Base-by-base conservation (phyloP, 2,329 filamentous ascomycete genomes). In the Catunica adiposa region DNA sequence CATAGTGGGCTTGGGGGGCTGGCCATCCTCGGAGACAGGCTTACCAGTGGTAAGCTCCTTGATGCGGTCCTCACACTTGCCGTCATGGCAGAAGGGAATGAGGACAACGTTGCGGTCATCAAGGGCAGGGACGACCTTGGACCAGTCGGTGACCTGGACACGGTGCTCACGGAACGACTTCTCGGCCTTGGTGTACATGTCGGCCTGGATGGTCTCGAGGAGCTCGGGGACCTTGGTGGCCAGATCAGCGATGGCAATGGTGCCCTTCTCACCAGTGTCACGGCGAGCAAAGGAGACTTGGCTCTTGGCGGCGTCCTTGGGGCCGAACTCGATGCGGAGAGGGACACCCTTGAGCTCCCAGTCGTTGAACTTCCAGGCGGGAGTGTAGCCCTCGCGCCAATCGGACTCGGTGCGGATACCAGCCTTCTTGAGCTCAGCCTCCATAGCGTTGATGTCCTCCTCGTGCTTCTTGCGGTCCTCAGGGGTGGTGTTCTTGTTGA, bases 341-440 rank as follows among this genome's bases (percentile, higher is more conserved):
- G 94, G 92, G 44, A 97, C 85, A 67, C 94, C 92, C 71, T 90
- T 94, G 63, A 97, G 77, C 69, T 98, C 94, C 88, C 89, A 96
- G 71, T 98, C 89, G 71, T 94, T 94, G 76, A 98, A 98, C 71
- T 98, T 98, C 83, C 86, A 97, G 61, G 88, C 89, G 40, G 92
- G 89, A 59, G 89, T 80, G 81, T 97, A 95, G 61, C 85, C 86
- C 53, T 97, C 90, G 58, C 94, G 83, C 66, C 81, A 78, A 66
- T 98, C 92, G 53, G 83, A 79, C 61, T 94, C 84, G 58, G 80
- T 79, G 58, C 92, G 86, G 40, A 98, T 74, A 56, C 83, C 83
- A 20, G 78, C 84, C 59, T 80, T 82, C 65, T 80, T 80, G 53
- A 98, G 76, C 9, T 79, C 77, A 34, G 74, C 70, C 52, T 79